A percentile compares a stretch with the other conserved stretches of the same genome.
Conservation (phyloP, 345 rosid genomes). For the Microthlaspi erraticum region DNA sequence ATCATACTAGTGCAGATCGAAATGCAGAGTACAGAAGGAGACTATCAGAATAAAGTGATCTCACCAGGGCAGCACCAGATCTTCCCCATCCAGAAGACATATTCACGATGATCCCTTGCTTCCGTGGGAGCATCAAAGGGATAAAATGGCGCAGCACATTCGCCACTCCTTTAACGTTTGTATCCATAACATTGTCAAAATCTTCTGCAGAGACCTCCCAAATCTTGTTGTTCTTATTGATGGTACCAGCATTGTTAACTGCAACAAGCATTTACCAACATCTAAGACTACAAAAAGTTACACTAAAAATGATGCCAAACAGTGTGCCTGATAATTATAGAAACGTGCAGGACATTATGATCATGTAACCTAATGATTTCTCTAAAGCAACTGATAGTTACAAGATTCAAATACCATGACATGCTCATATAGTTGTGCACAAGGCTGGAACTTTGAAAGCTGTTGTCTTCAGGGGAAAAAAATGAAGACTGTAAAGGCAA, state of each 20-base stretch:
- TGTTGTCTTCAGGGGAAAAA: not conserved
- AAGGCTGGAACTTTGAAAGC: not conserved
- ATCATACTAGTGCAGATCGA: not conserved
- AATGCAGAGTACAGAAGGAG: not conserved
- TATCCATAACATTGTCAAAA: slow-evolving; percentile 86
- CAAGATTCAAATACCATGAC: slow-evolving; percentile 1
- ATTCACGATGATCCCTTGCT: slow-evolving; percentile 85
- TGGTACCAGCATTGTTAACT: slow-evolving; percentile 96
- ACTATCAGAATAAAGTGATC: not conserved
- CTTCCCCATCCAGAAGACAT: slow-evolving; percentile 99
- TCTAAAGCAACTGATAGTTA: slow-evolving; percentile 1
- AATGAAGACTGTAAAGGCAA: slow-evolving; percentile 6
- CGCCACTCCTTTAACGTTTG: slow-evolving; percentile 83
- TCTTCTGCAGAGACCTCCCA: slow-evolving; percentile 97
- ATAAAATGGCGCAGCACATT: slow-evolving; percentile 90
- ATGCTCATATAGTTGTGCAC: no score
- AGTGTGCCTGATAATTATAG: not conserved
- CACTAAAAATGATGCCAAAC: not conserved
- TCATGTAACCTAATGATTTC: slow-evolving; percentile 18
- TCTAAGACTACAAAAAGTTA: not conserved
- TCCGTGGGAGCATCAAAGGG: slow-evolving; percentile 78
- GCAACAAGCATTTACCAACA: slow-evolving; percentile 30
- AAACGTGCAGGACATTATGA: slow-evolving; percentile 1
- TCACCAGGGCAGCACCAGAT: slow-evolving; percentile 96
- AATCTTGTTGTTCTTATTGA: slow-evolving; percentile 83